Conservation (phyloP, 768 basidiomycete genomes). For the Rhizopogon sp. region DNA sequence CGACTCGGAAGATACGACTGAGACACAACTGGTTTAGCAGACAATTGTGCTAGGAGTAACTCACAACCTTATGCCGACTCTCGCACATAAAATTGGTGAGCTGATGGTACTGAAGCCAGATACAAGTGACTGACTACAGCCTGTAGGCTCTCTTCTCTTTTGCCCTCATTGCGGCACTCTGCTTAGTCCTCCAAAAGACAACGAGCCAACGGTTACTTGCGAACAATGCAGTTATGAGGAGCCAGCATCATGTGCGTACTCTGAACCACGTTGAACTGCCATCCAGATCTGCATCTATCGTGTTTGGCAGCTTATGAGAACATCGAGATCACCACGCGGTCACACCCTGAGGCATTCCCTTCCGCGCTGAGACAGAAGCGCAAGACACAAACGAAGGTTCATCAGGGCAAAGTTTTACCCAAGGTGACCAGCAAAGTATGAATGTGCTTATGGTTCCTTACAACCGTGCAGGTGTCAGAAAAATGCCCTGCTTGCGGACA, state of each 20-base stretch:
- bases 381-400: conserved; percentile 82
- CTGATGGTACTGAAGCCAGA: neutral
- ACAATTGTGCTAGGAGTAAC: neutral
- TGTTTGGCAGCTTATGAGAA: conserved; percentile 77
- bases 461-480: conserved; percentile 64
- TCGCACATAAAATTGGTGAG: conserved; percentile 48
- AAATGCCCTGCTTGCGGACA: conserved; percentile 87
- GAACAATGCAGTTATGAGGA: conserved; percentile 87
- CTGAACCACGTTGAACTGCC: neutral
- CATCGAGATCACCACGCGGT: conserved; percentile 82
- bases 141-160: conserved; percentile 83
- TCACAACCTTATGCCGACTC: conserved; percentile 15
- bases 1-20: too few relatives aligned
- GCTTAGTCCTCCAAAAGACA: conserved; percentile 73
- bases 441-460: neutral
- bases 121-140: neutral
- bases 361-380: conserved; percentile 81
- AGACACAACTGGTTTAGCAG: too few relatives aligned
- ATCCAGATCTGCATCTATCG: neutral
- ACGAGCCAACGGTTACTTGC: conserved; percentile 72
- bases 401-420: conserved; percentile 63
- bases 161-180: conserved; percentile 92
- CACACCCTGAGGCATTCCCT: conserved; percentile 93
- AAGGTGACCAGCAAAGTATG: conserved; percentile 48
- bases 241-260: conserved; percentile 77